phyloP scores from a whole-genome alignment of 2,329 filamentous ascomycete species.

The Metarhizium anisopliae region DNA sequence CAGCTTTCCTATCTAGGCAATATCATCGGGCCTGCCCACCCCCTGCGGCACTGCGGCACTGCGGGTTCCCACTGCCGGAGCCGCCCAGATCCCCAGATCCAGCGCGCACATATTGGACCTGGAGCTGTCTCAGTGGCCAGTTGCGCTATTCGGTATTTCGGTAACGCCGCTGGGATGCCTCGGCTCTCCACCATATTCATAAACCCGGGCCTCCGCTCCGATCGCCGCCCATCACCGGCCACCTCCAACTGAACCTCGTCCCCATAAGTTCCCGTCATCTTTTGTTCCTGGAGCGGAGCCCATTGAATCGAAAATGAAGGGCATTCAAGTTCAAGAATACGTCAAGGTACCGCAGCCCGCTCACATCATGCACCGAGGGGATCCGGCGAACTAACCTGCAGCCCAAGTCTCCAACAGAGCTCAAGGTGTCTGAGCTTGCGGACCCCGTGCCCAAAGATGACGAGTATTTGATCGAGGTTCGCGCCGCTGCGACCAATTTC shows the following conservation, averaged over 20 bases:
- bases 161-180: background rate
- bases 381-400: background rate
- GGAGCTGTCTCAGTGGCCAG: too few species aligned
- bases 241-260: background rate
- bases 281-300: background rate
- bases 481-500: slow-evolving; percentile 87
- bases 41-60: too few species aligned
- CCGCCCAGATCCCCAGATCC: too few species aligned
- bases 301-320: slow-evolving; percentile 4
- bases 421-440: slow-evolving; percentile 64
- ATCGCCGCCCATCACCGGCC: background rate
- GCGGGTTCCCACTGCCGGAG: too few species aligned
- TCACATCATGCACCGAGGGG: background rate
- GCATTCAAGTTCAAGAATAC: slow-evolving; percentile 6
- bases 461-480: slow-evolving; percentile 81
- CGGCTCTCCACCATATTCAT: slow-evolving; percentile 2
- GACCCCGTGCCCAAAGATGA: slow-evolving; percentile 62
- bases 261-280: background rate
- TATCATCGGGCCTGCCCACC: too few species aligned
- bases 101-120: too few species aligned
- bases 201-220: background rate
- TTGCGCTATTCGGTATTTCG: background rate
- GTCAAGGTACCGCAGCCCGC: slow-evolving; percentile 3
- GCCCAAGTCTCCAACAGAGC: slow-evolving; percentile 63
- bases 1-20: too few species aligned